A percentile compares a stretch with the other conserved stretches of the same genome.
Conservation (phyloP, 2,329 filamentous ascomycete genomes). For the Colletotrichum destructivum region DNA sequence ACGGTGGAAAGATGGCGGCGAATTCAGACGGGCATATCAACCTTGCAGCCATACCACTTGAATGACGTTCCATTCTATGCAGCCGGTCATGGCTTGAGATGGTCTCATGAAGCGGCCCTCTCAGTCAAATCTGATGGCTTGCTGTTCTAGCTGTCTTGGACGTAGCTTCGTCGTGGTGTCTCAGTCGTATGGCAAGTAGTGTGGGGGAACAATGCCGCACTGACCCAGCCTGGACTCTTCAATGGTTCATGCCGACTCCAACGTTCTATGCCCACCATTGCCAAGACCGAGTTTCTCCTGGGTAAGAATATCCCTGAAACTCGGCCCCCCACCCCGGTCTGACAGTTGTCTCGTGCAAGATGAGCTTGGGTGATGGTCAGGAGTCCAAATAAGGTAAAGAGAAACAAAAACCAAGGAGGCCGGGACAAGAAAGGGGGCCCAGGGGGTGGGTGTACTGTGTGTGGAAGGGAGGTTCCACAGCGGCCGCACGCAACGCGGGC, state of each 20-base stretch:
- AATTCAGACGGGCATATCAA: constrained; percentile 5
- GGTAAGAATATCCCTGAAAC: constrained; percentile 6
- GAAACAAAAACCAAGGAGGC: not conserved
- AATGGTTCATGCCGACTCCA: constrained; percentile 20
- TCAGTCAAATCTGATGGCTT: not conserved
- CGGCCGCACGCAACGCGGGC: constrained; percentile 53
- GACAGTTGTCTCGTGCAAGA: constrained; percentile 56
- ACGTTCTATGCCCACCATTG: not conserved
- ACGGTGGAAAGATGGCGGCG: constrained; percentile 21
- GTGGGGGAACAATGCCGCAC: constrained; percentile 11
- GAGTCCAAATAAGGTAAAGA: constrained; percentile 2
- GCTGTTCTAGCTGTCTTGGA: not conserved
- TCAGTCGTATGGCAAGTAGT: constrained; percentile 1
- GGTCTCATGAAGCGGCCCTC: not conserved
- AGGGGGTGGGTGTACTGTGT: not conserved
- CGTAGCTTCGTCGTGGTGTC: not conserved
- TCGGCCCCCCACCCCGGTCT: constrained; percentile 31
- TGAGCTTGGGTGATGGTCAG: constrained; percentile 50
- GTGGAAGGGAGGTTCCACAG: constrained; percentile 49
- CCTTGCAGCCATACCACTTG: constrained; percentile 30
- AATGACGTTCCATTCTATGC: constrained; percentile 22
- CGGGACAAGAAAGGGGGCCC: constrained; percentile 15
- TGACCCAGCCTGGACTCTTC: not conserved
- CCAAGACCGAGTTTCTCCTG: constrained; percentile 14
- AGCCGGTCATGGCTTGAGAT: constrained; percentile 10